Evolutionary conservation across 2,329 filamentous ascomycete genomes (phyloP), one percentile per base, ranked within the genome.

Genomic region (Chaetothyriales sp.): DNA sequence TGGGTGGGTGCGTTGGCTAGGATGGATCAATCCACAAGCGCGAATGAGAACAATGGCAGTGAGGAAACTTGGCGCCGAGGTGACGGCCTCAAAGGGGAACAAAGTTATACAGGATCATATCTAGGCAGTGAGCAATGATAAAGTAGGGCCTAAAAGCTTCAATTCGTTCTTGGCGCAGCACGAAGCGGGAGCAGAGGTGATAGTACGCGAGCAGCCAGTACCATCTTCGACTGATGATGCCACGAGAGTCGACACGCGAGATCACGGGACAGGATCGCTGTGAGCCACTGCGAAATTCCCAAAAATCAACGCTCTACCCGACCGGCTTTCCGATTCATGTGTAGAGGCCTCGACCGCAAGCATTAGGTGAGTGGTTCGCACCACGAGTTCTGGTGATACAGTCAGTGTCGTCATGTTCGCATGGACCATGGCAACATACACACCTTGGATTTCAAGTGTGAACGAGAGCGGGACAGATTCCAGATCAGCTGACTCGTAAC

Each of bases 361-460:
- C 13, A 86, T 70, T 37, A 88, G 69, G 60, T 77, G 75, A 47
- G 75, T 78, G 2, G 81, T 80, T 47, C 80, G 76, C 37, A 89
- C 73, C 44, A 85, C 67, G 50, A 89, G 67, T 69, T 88, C 85
- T 86, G 61, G 2, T 20, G n/a, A 33, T n/a, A 48, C 47, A 6
- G 20, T 51, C 22, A 54, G 49, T 49, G 22, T 19, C 4, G 13
- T 18, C 18, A 5, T 13, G 7, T 18, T 22, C 20, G 4, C 28
- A 18, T 8, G 8, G 9, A 13, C 15, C 46, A 19, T 44, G 18
- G 8, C n/a, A 25, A 22, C 43, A 5, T 22, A 45, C 74, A 53
- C 70, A 87, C 85, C 82, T 76, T 86, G 74, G 61, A 86, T 85
- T 51, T 85, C 77, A 25, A 92, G 70, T 44, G 76, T 76, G 63